phyloP scores from a whole-genome alignment of 2,329 filamentous ascomycete species.

The Colletotrichum plurivorum region DNA sequence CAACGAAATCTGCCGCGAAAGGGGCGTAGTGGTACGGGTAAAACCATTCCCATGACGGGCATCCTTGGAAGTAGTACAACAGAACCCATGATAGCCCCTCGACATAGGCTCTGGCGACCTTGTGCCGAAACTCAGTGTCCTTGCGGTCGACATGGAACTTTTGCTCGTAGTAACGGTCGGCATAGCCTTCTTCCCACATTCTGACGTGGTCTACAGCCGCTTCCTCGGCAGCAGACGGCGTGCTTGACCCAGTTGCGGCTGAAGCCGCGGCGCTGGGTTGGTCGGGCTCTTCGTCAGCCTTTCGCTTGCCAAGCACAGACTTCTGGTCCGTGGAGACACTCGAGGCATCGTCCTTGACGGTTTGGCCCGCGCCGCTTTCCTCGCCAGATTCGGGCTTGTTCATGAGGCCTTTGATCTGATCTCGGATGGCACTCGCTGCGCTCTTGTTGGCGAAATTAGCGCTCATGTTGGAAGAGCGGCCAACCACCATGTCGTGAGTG shows the following conservation, averaged over 20 bases:
- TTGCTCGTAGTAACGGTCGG: conserved; percentile 95
- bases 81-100: conserved; percentile 97
- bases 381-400: conserved; percentile 40
- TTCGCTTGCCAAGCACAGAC: conserved; percentile 80
- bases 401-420: conserved; percentile 74
- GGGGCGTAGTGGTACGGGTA: conserved; percentile 99
- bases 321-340: conserved; percentile 50
- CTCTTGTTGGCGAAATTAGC: conserved; percentile 92
- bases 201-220: conserved; percentile 84
- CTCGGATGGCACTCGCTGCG: conserved; percentile 89
- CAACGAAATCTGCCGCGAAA: conserved; percentile 94
- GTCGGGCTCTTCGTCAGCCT: conserved; percentile 77
- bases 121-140: conserved; percentile 87
- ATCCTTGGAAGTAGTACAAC: conserved; percentile 97
- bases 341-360: conserved; percentile 40
- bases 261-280: conserved; percentile 73
- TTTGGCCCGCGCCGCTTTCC: conserved; percentile 40
- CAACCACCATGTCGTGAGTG: conserved; percentile 88
- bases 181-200: conserved; percentile 96
- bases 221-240: conserved; percentile 69
- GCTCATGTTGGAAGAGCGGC: conserved; percentile 50
- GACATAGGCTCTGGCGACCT: conserved; percentile 92
- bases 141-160: conserved; percentile 90
- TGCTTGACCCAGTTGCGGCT: conserved; percentile 66
- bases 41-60: conserved; percentile 99